Evolutionary conservation across 2,329 filamentous ascomycete species (phyloP), one percentile per base, ranked within the genome.

Genomic region (Monilinia aucupariae): DNA sequence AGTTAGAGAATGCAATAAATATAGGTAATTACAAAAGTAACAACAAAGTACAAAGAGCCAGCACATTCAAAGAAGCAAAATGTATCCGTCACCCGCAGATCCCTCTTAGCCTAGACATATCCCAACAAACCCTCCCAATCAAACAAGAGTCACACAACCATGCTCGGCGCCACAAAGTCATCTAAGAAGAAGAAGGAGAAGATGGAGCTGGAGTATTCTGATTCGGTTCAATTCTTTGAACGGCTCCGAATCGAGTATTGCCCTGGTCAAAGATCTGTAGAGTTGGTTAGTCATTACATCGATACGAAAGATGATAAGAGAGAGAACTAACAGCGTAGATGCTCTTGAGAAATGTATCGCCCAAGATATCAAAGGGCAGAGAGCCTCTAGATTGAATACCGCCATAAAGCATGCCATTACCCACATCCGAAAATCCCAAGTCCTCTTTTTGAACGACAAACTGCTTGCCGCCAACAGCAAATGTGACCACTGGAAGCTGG

Each of bases 381-480:
- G 75, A 74, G 6, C 83, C 83, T 54, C 82, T 75, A 48, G 79
- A 82, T 72, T 87, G 84, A 53, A 87, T 84, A 3, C 82, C 83
- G 20, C 84, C 85, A 70, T 83, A 87, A 27, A 80, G 73, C 73
- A 80, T 82, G 1, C 79, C 81, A 55, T 79, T 77, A 2, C 78
- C 80, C 3, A 78, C 78, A 68, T 81, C 78, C 2, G 81, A 79
- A 67, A 85, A 87, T 3, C 77, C 79, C n/a, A 87, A 73, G 66
- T 85, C 82, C 65, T 84, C 81, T 70, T 85, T 85, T 68, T 83
- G 79, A 53, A 86, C 76, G 37, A 77, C 74, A 70, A 86, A 82
- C 59, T 83, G 78, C 67, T 79, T 81, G 64, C 81, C 80, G 8
- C 87, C 87, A 53, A 91, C 80, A 5, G 84, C 85, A 63, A 91